Percentiles rank a stretch among this genome's conserved stretches.
Evolutionary conservation across 139 green algal genomes (phyloP).

Genomic region (Chlorella sp.): DNA sequence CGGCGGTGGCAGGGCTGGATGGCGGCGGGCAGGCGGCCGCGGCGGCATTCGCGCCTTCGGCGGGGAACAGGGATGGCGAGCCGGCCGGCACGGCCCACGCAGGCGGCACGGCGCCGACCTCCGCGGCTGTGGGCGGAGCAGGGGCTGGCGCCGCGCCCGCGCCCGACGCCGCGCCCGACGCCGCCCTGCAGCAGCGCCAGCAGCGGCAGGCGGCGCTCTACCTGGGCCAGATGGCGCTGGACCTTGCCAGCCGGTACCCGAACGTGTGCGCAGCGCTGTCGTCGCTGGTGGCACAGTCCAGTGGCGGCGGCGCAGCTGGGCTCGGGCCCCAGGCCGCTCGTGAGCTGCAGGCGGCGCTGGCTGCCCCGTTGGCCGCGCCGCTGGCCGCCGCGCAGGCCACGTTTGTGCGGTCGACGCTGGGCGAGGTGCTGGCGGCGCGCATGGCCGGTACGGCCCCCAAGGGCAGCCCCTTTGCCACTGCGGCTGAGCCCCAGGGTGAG

Average conservation of each 20-base stretch:
- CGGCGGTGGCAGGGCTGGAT: not conserved
- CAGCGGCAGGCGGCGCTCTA: constrained; percentile 13
- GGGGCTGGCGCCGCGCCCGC: not conserved
- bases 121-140: not conserved
- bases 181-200: not conserved
- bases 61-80: not conserved
- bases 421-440: constrained; percentile 35
- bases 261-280: constrained; percentile 28
- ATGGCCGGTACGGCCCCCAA: constrained; percentile 2
- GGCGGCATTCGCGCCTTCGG: not conserved
- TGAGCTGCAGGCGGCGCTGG: not conserved
- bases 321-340: not conserved
- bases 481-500: constrained; percentile 5
- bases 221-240: constrained; percentile 40
- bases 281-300: too few species aligned
- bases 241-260: constrained; percentile 30
- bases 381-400: not conserved
- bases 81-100: not conserved
- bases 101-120: not conserved
- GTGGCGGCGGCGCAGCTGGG: too few species aligned
- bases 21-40: not conserved
- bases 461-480: constrained; percentile 11
- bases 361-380: not conserved
- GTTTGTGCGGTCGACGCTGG: constrained; percentile 26
- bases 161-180: not conserved